phyloP scores from a whole-genome alignment of 2,329 filamentous ascomycete species.

The Penicillium sp. region DNA sequence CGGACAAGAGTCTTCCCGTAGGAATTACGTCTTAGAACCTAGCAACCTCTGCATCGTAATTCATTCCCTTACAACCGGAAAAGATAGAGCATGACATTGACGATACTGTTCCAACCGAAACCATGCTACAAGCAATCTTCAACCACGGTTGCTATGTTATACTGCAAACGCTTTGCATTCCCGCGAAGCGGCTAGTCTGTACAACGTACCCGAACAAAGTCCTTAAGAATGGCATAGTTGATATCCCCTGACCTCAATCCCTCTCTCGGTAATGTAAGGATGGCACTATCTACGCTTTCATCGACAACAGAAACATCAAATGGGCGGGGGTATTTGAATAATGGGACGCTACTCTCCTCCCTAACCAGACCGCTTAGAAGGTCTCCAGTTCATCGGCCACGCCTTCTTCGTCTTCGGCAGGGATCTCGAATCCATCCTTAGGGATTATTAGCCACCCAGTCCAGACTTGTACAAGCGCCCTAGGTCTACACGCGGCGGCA shows the following conservation, averaged over 20 bases:
- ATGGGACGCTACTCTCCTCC: slow-evolving; percentile 17
- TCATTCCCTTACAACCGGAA: too few species aligned
- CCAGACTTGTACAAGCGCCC: too few species aligned
- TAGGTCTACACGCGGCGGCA: not conserved
- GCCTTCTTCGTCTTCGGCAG: slow-evolving; percentile 63
- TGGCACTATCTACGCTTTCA: slow-evolving; percentile 12
- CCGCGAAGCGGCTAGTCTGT: not conserved
- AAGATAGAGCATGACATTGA: too few species aligned
- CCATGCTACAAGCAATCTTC: too few species aligned
- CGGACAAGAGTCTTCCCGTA: too few species aligned
- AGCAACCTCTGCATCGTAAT: too few species aligned
- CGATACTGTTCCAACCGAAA: too few species aligned
- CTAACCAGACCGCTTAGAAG: slow-evolving; percentile 30
- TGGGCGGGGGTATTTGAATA: slow-evolving; percentile 26
- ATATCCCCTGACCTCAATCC: not conserved
- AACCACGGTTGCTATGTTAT: not conserved
- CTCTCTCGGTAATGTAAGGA: slow-evolving; percentile 1
- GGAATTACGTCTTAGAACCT: too few species aligned
- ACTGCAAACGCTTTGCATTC: not conserved
- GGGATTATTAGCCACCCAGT: not conserved
- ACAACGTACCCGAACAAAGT: not conserved
- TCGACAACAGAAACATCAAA: slow-evolving; percentile 9
- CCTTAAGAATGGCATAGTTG: not conserved
- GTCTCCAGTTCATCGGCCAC: slow-evolving; percentile 47
- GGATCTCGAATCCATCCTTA: slow-evolving; percentile 75